Conservation (phyloP, 257 asterid genomes). For the Solanum corneliomulleri region DNA sequence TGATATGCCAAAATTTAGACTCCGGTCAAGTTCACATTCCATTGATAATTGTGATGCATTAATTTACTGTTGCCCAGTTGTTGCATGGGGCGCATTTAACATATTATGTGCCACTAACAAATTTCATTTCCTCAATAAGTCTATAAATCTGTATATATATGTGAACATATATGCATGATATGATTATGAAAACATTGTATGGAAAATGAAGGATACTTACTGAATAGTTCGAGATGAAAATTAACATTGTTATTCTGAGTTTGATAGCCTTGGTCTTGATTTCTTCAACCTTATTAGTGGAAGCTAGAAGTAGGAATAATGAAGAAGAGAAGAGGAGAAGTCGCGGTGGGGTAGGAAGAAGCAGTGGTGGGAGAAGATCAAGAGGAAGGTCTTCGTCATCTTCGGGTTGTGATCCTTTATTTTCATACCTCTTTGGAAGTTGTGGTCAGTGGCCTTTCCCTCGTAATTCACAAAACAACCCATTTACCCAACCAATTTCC, state of each 20-base stretch:
- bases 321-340: slow-evolving; percentile 24
- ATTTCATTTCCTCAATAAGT: not conserved
- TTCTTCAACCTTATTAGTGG: slow-evolving; percentile 20
- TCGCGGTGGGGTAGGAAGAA: not conserved
- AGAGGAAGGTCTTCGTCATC: not conserved
- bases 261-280: slow-evolving; percentile 21
- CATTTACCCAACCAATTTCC: slow-evolving; percentile 4
- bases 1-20: not conserved
- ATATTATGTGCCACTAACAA: not conserved
- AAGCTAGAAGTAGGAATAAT: not conserved
- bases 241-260: not conserved
- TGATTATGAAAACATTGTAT: not conserved
- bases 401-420: slow-evolving; percentile 19
- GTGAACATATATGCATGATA: not conserved
- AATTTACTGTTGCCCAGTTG: slow-evolving; percentile 2
- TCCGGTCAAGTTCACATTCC: slow-evolving; percentile 4
- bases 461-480: slow-evolving; percentile 10
- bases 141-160: not conserved
- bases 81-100: not conserved
- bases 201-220: not conserved
- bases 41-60: slow-evolving; percentile 17
- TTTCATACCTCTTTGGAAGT: slow-evolving; percentile 11
- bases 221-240: slow-evolving; percentile 11
- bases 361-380: slow-evolving; percentile 3
- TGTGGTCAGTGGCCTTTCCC: slow-evolving; percentile 36